These are phyloP conservation scores for Geotrichum reessii DNA, from an alignment of 1,139 yeast species.

Conservation along the genomic window DNA sequence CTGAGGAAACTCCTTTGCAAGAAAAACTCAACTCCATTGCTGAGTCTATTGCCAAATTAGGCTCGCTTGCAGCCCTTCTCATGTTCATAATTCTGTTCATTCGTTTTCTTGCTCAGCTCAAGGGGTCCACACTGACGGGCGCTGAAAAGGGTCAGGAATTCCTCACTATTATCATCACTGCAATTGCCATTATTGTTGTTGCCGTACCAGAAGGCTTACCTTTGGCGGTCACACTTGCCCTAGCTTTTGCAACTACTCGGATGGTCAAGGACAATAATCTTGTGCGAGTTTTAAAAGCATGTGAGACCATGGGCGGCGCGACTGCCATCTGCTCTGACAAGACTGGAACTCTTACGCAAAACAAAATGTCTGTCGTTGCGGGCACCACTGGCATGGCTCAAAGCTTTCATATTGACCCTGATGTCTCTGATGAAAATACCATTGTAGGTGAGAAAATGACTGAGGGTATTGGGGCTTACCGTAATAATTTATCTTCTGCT, in stretches of 20 bases:
- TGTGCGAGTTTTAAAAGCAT: conserved; percentile 86
- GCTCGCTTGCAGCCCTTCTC: conserved; percentile 74
- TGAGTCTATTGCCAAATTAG: conserved; percentile 89
- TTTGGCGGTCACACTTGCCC: conserved; percentile 87
- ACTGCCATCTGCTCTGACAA: conserved; percentile 96
- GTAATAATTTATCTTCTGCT: neutral
- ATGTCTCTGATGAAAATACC: conserved; percentile 19
- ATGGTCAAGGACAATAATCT: conserved; percentile 96
- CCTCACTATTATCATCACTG: conserved; percentile 79
- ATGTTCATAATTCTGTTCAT: conserved; percentile 74
- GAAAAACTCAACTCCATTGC: conserved; percentile 76
- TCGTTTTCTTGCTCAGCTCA: conserved; percentile 65
- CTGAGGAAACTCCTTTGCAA: conserved; percentile 86
- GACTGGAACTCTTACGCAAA: conserved; percentile 91
- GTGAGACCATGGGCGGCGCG: conserved; percentile 99
- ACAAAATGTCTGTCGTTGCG: conserved; percentile 80
- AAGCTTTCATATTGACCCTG: conserved; percentile 37
- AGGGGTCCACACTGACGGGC: conserved; percentile 46
- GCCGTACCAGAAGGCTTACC: conserved; percentile 99
- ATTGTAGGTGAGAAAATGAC: conserved; percentile 15
- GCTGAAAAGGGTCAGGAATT: conserved; percentile 81
- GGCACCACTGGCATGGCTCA: conserved; percentile 53
- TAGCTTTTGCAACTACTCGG: conserved; percentile 96
- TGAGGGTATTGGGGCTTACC: neutral
- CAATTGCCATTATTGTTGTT: conserved; percentile 88